These are phyloP conservation scores for Plasmodium blacklocki DNA, from an alignment of 169 alveolate genomes.

Conservation along the genomic window DNA sequence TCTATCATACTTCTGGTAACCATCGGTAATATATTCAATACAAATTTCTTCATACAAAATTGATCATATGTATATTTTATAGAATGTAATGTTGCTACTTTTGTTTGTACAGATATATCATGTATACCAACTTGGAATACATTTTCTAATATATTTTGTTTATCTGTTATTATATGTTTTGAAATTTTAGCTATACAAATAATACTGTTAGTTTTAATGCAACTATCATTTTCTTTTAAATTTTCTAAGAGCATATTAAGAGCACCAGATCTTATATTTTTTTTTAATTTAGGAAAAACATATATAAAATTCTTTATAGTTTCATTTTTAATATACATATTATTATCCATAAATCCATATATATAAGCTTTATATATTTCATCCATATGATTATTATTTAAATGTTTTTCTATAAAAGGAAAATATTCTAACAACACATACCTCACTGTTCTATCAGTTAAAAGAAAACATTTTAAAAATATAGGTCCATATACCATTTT, in stretches of 20 bases:
- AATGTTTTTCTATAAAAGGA: slow-evolving; percentile 24
- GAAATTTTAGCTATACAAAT: slow-evolving; percentile 85
- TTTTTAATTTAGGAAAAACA: slow-evolving; percentile 81
- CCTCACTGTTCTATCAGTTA: slow-evolving; percentile 54
- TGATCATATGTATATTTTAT: slow-evolving; percentile 81
- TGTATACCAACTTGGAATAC: slow-evolving; percentile 80
- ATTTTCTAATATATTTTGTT: slow-evolving; percentile 82
- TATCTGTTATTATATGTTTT: slow-evolving; percentile 78
- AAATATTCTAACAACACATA: slow-evolving; percentile 45
- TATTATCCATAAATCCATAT: slow-evolving; percentile 81
- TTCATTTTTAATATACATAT: slow-evolving; percentile 82
- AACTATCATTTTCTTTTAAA: slow-evolving; percentile 80
- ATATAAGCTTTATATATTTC: slow-evolving; percentile 45
- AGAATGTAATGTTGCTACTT: slow-evolving; percentile 78
- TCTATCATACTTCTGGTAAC: slow-evolving; percentile 80
- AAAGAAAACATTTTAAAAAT: slow-evolving; percentile 35
- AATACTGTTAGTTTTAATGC: slow-evolving; percentile 81
- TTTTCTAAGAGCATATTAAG: slow-evolving; percentile 75
- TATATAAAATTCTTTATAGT: slow-evolving; percentile 81
- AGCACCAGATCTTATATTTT: slow-evolving; percentile 53
- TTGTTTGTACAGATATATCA: slow-evolving; percentile 78
- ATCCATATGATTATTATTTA: slow-evolving; percentile 35
- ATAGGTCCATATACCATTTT: slow-evolving; percentile 19
- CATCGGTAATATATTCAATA: slow-evolving; percentile 77
- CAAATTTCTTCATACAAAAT: slow-evolving; percentile 76